Evolutionary conservation across 805 yeast genomes (phyloP), one percentile per base, ranked within the genome.

Genomic region (Isabelozyma rhagii): DNA sequence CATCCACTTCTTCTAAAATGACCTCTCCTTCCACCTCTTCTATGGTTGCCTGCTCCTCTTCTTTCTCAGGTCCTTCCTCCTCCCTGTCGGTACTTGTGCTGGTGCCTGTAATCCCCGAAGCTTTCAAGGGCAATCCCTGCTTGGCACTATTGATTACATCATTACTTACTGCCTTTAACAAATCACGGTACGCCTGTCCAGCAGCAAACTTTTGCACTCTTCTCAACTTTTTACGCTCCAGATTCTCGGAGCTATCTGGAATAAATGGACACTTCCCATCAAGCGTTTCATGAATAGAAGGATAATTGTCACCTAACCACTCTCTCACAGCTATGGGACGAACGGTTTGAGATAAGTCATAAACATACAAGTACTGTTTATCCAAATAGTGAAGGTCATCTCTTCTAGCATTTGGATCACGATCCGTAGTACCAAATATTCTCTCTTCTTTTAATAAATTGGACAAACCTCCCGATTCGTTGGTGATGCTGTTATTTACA

Each of bases 371-470:
- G 66, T 84, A 90, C 48, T 72, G 70, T 39, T 85, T 83, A 46
- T 83, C 84, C 66, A 94, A 89, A 64, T 88, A 88, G 61, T 85
- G 84, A 59, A 87, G 80, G 63, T 93, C 97, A 58, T 89, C 96
- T 49, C 97, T 75, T 55, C 79, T 83, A 2, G 96, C 94, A 53
- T 77, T 79, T 10, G 96, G 94, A 64, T 92, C 97, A 55, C 96
- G 80, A 65, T 92, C 97, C 38, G 86, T 80, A 0, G 96, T 87
- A 10, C 97, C 97, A 63, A 82, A 84, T 11, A 89, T 68, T 60
- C 89, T 89, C 62, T 94, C 99, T 61, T 89, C 91, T 54, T 84
- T 83, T 58, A 93, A 77, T 54, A 93, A 74, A 45, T 85, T 81
- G 38, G 55, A 61, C 43, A 66, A 57, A 44, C 63, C 60, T 34